phyloP scores from a whole-genome alignment of 2,329 filamentous ascomycete genomes.

The Diaporthe ampelina region DNA sequence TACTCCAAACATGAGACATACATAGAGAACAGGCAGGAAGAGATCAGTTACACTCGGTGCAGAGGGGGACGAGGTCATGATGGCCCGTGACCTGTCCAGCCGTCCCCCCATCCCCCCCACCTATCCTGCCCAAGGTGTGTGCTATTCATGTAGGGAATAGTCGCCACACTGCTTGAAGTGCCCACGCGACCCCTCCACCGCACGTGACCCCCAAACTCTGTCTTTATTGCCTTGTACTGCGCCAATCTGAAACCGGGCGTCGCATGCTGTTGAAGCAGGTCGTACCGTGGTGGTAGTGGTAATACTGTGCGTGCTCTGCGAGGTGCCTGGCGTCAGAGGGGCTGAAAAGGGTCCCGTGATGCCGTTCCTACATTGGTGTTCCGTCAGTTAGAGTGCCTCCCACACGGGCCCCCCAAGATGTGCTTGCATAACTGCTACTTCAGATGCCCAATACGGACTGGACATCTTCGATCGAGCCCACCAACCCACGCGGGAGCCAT shows the following conservation, averaged over 20 bases:
- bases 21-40: not conserved
- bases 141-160: not conserved
- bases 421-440: conserved; percentile 18
- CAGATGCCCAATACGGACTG: conserved; percentile 7
- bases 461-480: not conserved
- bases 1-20: not conserved
- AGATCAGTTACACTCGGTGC: not conserved
- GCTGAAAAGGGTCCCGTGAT: conserved; percentile 32
- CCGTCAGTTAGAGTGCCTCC: conserved; percentile 35
- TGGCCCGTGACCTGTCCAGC: conserved; percentile 8
- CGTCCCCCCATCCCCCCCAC: not conserved
- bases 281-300: not conserved
- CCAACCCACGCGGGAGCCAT: conserved; percentile 12
- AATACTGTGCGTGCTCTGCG: not conserved
- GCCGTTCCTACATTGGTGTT: conserved; percentile 10
- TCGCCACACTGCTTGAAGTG: not conserved
- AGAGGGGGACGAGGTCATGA: conserved; percentile 32
- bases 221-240: conserved; percentile 19
- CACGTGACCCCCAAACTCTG: conserved; percentile 13
- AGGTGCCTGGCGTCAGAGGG: conserved; percentile 15
- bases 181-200: conserved; percentile 11
- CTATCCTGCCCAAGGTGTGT: not conserved
- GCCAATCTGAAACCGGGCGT: conserved; percentile 31
- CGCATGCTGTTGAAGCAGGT: not conserved
- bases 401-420: conserved; percentile 23